Conservation (phyloP, 129 eudicot species). For the Flaveria linearis region DNA sequence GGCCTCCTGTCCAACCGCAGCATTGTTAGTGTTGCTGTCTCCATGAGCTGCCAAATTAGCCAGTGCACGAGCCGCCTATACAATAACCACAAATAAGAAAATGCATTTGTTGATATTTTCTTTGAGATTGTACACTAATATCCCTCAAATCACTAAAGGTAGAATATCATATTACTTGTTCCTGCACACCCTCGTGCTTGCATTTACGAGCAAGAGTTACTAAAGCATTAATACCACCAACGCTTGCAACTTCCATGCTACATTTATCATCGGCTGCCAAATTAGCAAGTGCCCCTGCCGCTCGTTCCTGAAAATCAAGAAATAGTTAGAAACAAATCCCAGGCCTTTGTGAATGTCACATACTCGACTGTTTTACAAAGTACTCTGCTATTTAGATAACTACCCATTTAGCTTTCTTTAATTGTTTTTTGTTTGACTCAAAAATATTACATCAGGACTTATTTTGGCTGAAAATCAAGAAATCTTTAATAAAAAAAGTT, state of each 20-base stretch:
- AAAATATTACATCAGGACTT: neutral
- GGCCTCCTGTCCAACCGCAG: slow-evolving; percentile 92
- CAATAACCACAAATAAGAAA: slow-evolving; percentile 24
- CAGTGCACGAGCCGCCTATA: slow-evolving; percentile 97
- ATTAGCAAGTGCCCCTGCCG: slow-evolving; percentile 98
- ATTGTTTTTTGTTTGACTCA: neutral
- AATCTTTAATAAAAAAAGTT: neutral
- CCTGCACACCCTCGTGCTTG: slow-evolving; percentile 95
- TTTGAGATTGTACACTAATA: slow-evolving; percentile 2
- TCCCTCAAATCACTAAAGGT: slow-evolving; percentile 1
- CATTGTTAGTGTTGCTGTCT: slow-evolving; percentile 88
- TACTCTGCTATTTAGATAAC: neutral
- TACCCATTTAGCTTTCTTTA: neutral
- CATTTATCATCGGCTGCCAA: slow-evolving; percentile 98
- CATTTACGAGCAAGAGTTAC: slow-evolving; percentile 81
- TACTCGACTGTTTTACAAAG: neutral
- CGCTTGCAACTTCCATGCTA: slow-evolving; percentile 87
- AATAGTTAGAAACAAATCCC: slow-evolving; percentile 16
- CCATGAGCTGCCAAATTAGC: slow-evolving; percentile 99
- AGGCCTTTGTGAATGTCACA: neutral
- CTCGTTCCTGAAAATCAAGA: slow-evolving; percentile 77
- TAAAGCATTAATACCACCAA: slow-evolving; percentile 93
- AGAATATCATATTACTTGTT: slow-evolving; percentile 60
- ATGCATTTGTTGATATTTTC: slow-evolving; percentile 16
- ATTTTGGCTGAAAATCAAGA: neutral